A percentile compares a stretch with the other conserved stretches of the same genome.
Conservation (phyloP, 306 rosid species). For the Quercus agrifolia region DNA sequence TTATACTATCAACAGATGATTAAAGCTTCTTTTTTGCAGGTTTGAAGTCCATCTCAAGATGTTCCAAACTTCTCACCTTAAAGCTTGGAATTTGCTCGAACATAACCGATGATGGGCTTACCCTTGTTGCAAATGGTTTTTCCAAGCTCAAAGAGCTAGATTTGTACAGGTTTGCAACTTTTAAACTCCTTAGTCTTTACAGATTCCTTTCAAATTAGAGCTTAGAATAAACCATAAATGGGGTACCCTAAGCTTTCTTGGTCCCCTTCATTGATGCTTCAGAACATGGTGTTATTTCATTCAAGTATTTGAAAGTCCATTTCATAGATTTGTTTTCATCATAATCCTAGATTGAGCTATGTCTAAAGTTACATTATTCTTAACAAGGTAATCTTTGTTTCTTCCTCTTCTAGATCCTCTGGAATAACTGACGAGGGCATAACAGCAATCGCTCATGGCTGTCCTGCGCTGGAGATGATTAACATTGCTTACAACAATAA, state of each 20-base stretch:
- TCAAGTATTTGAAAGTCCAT: not conserved
- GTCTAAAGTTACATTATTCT: not conserved
- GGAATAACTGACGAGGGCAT: conserved; percentile 59
- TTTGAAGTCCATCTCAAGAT: conserved; percentile 48
- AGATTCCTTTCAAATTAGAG: not conserved
- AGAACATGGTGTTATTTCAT: not conserved
- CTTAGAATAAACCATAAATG: not conserved
- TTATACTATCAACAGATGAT: conserved; percentile 16
- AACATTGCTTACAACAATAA: conserved; percentile 57
- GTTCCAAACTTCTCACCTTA: conserved; percentile 48
- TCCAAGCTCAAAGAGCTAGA: conserved; percentile 48
- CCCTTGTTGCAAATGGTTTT: conserved; percentile 44
- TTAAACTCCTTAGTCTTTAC: not conserved
- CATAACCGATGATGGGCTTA: conserved; percentile 54
- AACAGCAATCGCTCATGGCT: conserved; percentile 49
- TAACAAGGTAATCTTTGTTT: not conserved
- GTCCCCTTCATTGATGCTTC: not conserved
- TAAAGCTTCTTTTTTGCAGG: conserved; percentile 41
- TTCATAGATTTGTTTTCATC: not conserved
- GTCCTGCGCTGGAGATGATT: conserved; percentile 55
- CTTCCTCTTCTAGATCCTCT: conserved; percentile 36
- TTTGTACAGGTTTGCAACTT: conserved; percentile 50
- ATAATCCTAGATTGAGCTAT: not conserved
- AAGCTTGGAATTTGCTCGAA: conserved; percentile 57
- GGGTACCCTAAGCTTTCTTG: not conserved